Evolutionary conservation across 768 basidiomycete species (phyloP), one percentile per base, ranked within the genome.

Genomic region (Calocybe cyanea): DNA sequence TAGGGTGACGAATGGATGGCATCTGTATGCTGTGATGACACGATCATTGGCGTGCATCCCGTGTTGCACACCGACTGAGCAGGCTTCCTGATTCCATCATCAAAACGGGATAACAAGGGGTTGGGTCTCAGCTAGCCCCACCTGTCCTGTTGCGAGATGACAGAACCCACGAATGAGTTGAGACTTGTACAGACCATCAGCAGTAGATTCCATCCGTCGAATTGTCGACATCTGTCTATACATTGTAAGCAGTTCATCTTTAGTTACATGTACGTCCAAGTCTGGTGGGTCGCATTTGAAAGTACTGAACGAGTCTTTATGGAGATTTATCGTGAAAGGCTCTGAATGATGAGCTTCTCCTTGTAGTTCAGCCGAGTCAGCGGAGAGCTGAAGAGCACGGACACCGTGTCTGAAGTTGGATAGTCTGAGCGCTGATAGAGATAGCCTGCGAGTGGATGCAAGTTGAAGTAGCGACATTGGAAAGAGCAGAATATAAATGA

Each of bases 101-200:
- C 18, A 21, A 36, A 20, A 39, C 11, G 14, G 7, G 31, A 28
- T 10, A 28, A 6, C 25, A 5, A 28, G 25, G 25, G 25, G 5
- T 28, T 28, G 11, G 25, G 25, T 5, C 11, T 28, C 6, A 5
- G 25, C 10, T 15, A 6, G 15, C 56, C 69, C 23, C 44, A 85
- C 91, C 83, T 98, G 95, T 32, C 96, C 96, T 60, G 95, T 96
- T 51, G 95, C 92, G 54, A 99, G 74, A 78, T 98, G 95, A 68
- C 96, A 99, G 79, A 99, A 98, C 17, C 95, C 95, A 53, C 94
- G 84, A 56, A 98, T 93, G 52, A 96, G 73, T 63, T 98, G 97
- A 20, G 92, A 89, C 71, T 94, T 95, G 78, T 99, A 99, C 31
- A 97, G 77, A 4, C 88, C 83, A 64, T 97, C 96, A 13, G 93